Conservation (phyloP, 768 basidiomycete species). For the Fomitopsis pulvina region DNA sequence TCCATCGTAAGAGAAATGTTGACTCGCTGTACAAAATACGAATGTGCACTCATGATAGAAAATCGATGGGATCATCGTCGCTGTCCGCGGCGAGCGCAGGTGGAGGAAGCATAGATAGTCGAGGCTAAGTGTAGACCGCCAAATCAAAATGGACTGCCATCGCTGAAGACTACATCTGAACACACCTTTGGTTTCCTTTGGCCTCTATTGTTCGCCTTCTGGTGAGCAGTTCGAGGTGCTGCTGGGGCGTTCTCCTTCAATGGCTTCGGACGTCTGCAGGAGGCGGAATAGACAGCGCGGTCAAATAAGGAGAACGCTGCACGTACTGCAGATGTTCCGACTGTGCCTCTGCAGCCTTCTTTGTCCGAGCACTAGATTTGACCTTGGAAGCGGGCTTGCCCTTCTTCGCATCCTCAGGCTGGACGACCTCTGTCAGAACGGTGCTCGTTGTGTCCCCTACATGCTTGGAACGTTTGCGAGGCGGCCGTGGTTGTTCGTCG, state of each 20-base stretch:
- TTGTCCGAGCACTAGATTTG: background rate
- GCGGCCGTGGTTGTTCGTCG: background rate
- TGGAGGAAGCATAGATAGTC: constrained; percentile 19
- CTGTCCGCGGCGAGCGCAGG: constrained; percentile 10
- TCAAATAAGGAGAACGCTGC: no score
- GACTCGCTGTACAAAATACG: background rate
- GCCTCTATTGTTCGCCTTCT: background rate
- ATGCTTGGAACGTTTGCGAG: background rate
- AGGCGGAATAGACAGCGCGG: background rate
- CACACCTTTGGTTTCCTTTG: constrained; percentile 12
- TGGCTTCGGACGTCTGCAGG: background rate
- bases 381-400: background rate
- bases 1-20: background rate
- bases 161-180: background rate
- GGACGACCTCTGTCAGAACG: background rate
- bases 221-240: background rate
- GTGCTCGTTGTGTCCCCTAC: background rate
- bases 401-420: background rate
- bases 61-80: constrained; percentile 21
- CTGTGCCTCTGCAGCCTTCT: background rate
- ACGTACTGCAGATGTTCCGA: background rate
- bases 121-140: constrained; percentile 9
- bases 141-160: background rate
- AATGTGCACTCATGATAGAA: constrained; percentile 11
- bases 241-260: background rate